phyloP scores from a whole-genome alignment of 768 basidiomycete genomes.

The Cantharellus cinnabarinus region DNA sequence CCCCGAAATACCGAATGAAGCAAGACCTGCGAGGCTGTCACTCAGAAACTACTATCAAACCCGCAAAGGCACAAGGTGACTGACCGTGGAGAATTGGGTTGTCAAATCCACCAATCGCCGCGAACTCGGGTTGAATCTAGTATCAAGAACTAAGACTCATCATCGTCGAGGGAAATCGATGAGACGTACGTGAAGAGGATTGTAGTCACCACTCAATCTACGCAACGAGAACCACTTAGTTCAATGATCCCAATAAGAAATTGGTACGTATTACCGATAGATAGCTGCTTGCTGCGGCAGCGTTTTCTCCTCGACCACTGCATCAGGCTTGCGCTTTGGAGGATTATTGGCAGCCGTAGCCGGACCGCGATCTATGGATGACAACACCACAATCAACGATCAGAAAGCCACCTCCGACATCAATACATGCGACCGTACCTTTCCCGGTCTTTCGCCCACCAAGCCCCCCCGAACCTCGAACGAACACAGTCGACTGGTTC shows the following conservation, averaged over 20 bases:
- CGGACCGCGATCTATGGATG: conserved; percentile 56
- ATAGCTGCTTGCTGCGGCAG: conserved; percentile 63
- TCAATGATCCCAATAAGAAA: background rate
- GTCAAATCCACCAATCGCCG: conserved; percentile 86
- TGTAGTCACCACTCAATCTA: conserved; percentile 77
- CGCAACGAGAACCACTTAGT: background rate
- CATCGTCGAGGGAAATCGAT: background rate
- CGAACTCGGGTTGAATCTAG: conserved; percentile 82
- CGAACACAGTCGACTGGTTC: conserved; percentile 79
- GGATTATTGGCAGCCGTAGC: conserved; percentile 65
- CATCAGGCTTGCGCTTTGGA: conserved; percentile 72
- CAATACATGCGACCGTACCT: conserved; percentile 26
- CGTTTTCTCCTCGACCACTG: conserved; percentile 76
- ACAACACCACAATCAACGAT: background rate
- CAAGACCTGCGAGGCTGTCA: conserved; percentile 33
- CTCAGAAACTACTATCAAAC: background rate
- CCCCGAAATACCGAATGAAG: conserved; percentile 79
- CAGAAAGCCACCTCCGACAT: conserved; percentile 1
- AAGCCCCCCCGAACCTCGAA: conserved; percentile 91
- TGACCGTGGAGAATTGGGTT: conserved; percentile 64
- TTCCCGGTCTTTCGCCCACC: conserved; percentile 72
- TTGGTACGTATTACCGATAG: conserved; percentile 41
- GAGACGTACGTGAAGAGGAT: conserved; percentile 62
- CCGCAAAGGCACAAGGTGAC: conserved; percentile 1
- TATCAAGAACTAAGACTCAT: background rate